phyloP scores from a whole-genome alignment of 139 green algal species.

The Eudorina sp. region DNA sequence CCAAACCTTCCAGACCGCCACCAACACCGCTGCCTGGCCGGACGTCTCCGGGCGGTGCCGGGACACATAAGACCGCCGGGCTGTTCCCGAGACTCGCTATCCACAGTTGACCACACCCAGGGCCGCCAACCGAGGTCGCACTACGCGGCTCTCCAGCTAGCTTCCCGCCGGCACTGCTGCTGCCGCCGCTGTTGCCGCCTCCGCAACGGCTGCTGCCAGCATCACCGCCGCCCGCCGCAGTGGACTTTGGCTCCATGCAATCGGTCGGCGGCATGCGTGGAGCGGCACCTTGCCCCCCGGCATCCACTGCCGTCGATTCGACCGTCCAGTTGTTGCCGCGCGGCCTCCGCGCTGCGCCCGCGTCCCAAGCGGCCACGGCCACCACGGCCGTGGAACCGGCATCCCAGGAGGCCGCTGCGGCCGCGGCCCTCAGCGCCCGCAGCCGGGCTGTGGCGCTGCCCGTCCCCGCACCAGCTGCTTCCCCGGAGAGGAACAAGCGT shows the following conservation, averaged over 20 bases:
- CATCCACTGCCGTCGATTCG: too few relatives aligned
- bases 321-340: too few relatives aligned
- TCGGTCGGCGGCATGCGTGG: too few relatives aligned
- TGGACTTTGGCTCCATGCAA: too few relatives aligned
- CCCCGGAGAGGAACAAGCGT: too few relatives aligned
- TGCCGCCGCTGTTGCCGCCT: neutral
- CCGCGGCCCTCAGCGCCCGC: neutral
- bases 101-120: neutral
- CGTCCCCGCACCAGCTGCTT: too few relatives aligned
- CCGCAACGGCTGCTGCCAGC: too few relatives aligned
- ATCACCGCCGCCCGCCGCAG: too few relatives aligned
- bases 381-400: conserved; percentile 67
- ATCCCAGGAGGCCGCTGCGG: conserved; percentile 30
- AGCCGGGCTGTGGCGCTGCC: neutral
- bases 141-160: neutral
- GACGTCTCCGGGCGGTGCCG: neutral
- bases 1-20: neutral
- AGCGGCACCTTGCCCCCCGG: too few relatives aligned
- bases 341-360: neutral
- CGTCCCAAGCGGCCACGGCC: conserved; percentile 41
- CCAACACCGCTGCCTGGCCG: too few relatives aligned
- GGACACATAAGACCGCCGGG: conserved; percentile 57
- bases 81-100: conserved; percentile 69
- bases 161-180: neutral
- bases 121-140: neutral